These are phyloP conservation scores for Corymbia maculata DNA, from an alignment of 345 rosid species.

Conservation along the genomic window DNA sequence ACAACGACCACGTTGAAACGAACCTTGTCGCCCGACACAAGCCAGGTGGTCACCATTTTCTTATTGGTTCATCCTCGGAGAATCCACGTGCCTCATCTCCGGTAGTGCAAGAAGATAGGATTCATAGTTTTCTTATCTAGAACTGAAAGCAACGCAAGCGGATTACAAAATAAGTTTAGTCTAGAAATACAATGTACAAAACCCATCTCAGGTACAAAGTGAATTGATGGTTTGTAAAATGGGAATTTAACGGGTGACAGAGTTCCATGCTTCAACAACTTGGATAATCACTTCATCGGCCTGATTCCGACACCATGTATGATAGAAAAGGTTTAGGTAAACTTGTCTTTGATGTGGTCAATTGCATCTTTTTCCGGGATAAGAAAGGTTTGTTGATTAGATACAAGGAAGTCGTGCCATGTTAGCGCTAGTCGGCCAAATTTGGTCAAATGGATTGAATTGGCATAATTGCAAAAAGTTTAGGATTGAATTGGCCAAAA, in stretches of 20 bases:
- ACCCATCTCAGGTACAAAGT: neutral
- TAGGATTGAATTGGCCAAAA: too few relatives aligned
- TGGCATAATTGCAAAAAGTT: too few relatives aligned
- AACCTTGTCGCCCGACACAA: neutral
- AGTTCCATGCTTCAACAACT: neutral
- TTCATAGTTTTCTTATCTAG: neutral
- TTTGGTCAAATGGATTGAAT: too few relatives aligned
- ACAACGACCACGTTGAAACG: neutral
- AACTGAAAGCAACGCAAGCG: neutral
- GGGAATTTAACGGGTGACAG: neutral
- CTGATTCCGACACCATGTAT: neutral
- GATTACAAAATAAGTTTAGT: neutral
- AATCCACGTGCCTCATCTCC: neutral
- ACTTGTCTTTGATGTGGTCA: neutral
- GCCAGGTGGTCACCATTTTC: neutral
- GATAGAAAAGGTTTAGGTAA: neutral
- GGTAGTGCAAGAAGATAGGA: neutral
- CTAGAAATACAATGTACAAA: neutral
- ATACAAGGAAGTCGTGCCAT: neutral
- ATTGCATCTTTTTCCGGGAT: rapidly evolving
- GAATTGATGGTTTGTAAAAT: neutral
- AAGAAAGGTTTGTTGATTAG: neutral
- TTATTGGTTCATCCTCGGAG: neutral
- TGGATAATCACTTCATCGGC: neutral
- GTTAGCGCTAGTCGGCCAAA: too few relatives aligned